Conservation (phyloP, 2,329 filamentous ascomycete species). For the Fusarium coicis region DNA sequence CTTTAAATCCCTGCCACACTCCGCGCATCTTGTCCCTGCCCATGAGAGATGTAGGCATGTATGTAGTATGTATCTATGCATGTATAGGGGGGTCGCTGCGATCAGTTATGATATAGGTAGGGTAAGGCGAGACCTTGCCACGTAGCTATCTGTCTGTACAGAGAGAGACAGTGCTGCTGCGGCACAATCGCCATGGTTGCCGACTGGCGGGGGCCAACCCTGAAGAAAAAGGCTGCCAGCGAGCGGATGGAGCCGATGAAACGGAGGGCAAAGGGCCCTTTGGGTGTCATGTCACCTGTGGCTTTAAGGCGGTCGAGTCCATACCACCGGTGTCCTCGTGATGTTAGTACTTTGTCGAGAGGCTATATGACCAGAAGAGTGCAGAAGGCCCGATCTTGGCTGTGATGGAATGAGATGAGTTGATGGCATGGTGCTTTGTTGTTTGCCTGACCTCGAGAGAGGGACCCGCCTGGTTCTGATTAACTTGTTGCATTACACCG, state of each 20-base stretch:
- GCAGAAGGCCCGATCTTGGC: slow-evolving; percentile 29
- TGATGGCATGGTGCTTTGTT: neutral
- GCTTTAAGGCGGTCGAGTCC: slow-evolving; percentile 18
- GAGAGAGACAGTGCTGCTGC: neutral
- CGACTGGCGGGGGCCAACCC: slow-evolving; percentile 29
- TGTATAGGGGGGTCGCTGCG: slow-evolving; percentile 16
- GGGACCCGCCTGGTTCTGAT: slow-evolving; percentile 18
- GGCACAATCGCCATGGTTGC: slow-evolving; percentile 26
- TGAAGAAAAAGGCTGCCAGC: slow-evolving; percentile 4
- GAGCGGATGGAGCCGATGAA: slow-evolving; percentile 36
- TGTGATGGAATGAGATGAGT: neutral
- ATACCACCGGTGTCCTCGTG: slow-evolving; percentile 17
- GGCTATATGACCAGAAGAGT: slow-evolving; percentile 18
- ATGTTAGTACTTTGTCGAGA: slow-evolving; percentile 19
- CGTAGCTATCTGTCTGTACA: slow-evolving; percentile 22
- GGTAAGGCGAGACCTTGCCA: slow-evolving; percentile 33
- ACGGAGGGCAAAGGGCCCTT: slow-evolving; percentile 9
- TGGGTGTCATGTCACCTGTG: slow-evolving; percentile 15
- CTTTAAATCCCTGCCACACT: slow-evolving; percentile 26
- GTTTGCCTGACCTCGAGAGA: slow-evolving; percentile 8
- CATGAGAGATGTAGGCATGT: slow-evolving; percentile 19
- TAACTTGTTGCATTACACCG: slow-evolving; percentile 21
- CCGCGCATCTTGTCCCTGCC: slow-evolving; percentile 19
- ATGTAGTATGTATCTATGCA: slow-evolving; percentile 5
- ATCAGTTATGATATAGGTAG: slow-evolving; percentile 32